Evolutionary conservation across 257 asterid species (phyloP).

Genomic region (Salvia miltiorrhiza): DNA sequence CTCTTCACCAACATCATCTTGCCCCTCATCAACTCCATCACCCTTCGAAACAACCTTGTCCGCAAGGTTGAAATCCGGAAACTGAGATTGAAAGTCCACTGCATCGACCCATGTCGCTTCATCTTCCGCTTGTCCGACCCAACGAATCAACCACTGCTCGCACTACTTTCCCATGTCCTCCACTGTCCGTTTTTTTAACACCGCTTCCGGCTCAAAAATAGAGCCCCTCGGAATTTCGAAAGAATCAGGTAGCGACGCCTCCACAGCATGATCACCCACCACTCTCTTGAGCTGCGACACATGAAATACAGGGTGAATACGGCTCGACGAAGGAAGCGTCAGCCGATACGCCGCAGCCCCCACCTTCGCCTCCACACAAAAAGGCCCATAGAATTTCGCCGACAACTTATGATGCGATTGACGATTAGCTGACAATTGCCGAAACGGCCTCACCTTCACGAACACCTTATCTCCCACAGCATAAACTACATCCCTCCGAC

Average conservation of each 20-base stretch:
- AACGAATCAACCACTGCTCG: not conserved
- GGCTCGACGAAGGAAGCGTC: not conserved
- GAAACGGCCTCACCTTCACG: not conserved
- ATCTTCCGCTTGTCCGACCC: not conserved
- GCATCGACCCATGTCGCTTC: not conserved
- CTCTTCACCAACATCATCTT: not conserved
- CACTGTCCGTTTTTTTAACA: not conserved
- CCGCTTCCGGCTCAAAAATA: not conserved
- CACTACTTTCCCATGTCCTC: not conserved
- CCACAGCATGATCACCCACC: not conserved
- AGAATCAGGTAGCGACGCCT: not conserved
- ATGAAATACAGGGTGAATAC: not conserved
- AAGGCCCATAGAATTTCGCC: not conserved
- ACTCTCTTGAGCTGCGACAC: not conserved
- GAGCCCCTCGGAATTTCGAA: not conserved
- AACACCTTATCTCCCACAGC: not conserved
- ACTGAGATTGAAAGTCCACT: not conserved
- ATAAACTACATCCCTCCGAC: not conserved
- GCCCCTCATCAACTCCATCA: not conserved
- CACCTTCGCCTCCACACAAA: too few relatives aligned
- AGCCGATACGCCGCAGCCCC: not conserved
- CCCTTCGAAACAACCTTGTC: not conserved
- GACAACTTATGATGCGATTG: not conserved
- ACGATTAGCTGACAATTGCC: not conserved
- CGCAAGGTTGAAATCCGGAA: not conserved